Evolutionary conservation across 2,329 filamentous ascomycete genomes (phyloP).

Genomic region (Coleophoma eucalyptorum): DNA sequence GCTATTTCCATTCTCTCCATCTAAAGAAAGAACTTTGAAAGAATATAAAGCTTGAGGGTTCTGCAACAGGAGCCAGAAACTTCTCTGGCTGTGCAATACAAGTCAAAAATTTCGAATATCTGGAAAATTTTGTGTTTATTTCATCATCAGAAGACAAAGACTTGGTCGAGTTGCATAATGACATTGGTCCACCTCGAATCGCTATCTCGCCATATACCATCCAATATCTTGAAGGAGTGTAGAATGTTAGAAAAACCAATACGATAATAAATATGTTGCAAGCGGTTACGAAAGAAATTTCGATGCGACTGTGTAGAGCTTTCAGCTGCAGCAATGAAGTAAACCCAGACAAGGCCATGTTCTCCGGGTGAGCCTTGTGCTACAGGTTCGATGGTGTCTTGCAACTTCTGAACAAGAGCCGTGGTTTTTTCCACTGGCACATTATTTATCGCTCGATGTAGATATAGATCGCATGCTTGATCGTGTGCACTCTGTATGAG

Average conservation of each 20-base stretch:
- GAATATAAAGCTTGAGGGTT: no score
- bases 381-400: background rate
- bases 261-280: background rate
- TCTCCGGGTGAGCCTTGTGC: background rate
- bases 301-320: background rate
- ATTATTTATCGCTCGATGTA: background rate
- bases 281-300: background rate
- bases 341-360: constrained; percentile 3
- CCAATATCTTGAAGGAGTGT: background rate
- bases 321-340: constrained; percentile 2
- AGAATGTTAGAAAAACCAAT: background rate
- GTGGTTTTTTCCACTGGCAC: background rate
- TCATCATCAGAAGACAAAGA: background rate
- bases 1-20: no score
- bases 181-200: background rate
- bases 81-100: no score
- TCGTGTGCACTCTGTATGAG: background rate
- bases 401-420: background rate
- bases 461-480: background rate
- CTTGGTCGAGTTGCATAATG: background rate
- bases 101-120: no score
- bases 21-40: no score
- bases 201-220: background rate
- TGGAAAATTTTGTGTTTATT: no score
- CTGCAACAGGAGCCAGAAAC: no score